Base-by-base conservation (phyloP, 495 filamentous ascomycete species). In the Penicillium verhagenii region DNA sequence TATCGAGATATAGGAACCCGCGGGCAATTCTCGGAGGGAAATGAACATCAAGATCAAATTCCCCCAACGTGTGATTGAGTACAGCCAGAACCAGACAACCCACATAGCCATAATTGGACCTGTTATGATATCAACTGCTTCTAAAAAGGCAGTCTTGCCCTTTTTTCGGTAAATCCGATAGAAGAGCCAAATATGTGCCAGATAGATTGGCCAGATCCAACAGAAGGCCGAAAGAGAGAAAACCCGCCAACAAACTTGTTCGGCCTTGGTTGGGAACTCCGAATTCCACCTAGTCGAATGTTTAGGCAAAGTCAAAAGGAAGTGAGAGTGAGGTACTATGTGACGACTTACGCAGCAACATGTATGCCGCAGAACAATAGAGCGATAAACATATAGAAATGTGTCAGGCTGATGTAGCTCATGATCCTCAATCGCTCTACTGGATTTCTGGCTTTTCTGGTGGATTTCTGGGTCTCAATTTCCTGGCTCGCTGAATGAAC, bases 331-430 rank as follows among this genome's bases (percentile, higher is more conserved):
- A 16, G 21, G n/a, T n/a, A n/a, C n/a, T n/a, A n/a, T n/a, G n/a
- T n/a, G n/a, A n/a, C n/a, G n/a, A 42, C 52, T 25, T 55, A 59
- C 52, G 47, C 52, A 13, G 57, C 57, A 43, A 59, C 43, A 47
- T 56, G 47, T 11, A 59, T 51, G 16, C 46, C 52, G n/a, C 21
- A 54, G 45, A 51, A 47, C 0, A 31, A 11, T 16, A 55, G 8
- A 1, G 37, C 28, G 16, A 26, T 23, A 6, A 50, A 50, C 9
- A 54, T 37, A 6, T 26, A 53, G 18, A 58, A 38, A 33, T 49
- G 38, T 19, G 25, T 16, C 5, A 37, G 38, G 14, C 6, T 25
- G 13, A 45, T 2, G 11, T 24, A 11, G 19, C 39, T 21, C 11
- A 11, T 6, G 11, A 43, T 11, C 5, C 19, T 43, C 39, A 35